Evolutionary conservation across 345 rosid genomes (phyloP), one percentile per base, ranked within the genome.

Genomic region (Noccaea caerulescens): DNA sequence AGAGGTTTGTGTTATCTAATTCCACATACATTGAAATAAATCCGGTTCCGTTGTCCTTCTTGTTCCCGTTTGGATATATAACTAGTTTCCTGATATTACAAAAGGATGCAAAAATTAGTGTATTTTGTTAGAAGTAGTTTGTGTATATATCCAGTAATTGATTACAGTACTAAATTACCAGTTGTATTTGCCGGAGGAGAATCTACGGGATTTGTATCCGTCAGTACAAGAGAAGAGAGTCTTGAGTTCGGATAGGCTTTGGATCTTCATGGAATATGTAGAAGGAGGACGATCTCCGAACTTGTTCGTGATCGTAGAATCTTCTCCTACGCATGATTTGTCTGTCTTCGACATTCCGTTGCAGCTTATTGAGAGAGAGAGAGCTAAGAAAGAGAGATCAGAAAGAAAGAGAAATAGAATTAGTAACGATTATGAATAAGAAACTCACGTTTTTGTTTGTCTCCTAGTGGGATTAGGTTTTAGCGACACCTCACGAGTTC

Each of bases 201-300:
- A 56, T 6, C 44, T 44, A 56, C 18, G 36, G 20, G 72, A 68
- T 45, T 56, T 68, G 72, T 56, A 68, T 68, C 5, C 52, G 1
- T 62, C 53, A 44, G 27, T 4, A 56, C 7, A 36, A 10, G 63
- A 20, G 10, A 43, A 43, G 34, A 5, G 9, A 33, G 51, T 44
- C 23, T 57, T 68, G 64, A 68, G 64, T 20, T 68, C 64, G 36
- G 56, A 68, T 23, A 68, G 13, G 56, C 25, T 68, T 68, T 68
- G 72, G 37, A 68, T 57, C 55, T 68, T 57, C 45, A 57, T 45
- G 56, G 72, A n/a, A 68, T 68, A 68, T 13, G 64, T 68, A 44
- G 0, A 45, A 18, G 64, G 64, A 57, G 38, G 64, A 45, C 46
- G 72, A 68, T 8, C 64, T 68, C 34, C 46, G 10, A 45, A 68